phyloP scores from a whole-genome alignment of 2,329 filamentous ascomycete genomes.

The Scedosporium apiospermum region DNA sequence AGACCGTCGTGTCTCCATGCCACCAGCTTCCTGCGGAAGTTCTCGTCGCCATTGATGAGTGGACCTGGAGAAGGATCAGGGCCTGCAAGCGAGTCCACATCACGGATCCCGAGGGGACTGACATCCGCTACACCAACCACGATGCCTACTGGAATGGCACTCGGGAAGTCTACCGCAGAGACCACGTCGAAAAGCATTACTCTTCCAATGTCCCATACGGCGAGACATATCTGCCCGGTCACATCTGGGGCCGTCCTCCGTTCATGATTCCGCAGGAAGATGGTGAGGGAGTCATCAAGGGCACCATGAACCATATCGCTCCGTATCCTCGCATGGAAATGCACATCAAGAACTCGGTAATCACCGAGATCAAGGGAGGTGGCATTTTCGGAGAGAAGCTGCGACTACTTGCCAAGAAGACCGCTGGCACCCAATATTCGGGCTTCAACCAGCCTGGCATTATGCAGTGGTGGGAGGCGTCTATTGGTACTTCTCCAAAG shows the following conservation, averaged over 20 bases:
- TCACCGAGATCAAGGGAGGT: constrained; percentile 4
- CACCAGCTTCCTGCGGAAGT: constrained; percentile 2
- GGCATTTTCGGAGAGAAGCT: constrained; percentile 4
- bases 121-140: constrained; percentile 4
- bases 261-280: constrained; percentile 5
- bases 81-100: constrained; percentile 3
- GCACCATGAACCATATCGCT: constrained; percentile 4
- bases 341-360: constrained; percentile 1
- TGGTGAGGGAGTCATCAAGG: constrained; percentile 3
- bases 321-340: constrained; percentile 4
- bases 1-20: not conserved
- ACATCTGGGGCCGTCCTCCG: constrained; percentile 3
- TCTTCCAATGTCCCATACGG: constrained; percentile 3
- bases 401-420: not conserved
- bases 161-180: constrained; percentile 2
- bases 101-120: constrained; percentile 3
- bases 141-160: constrained; percentile 1
- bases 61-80: not conserved
- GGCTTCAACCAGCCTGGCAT: constrained; percentile 2
- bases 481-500: constrained; percentile 4
- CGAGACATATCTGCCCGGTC: constrained; percentile 1
- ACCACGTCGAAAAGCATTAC: constrained; percentile 4
- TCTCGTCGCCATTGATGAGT: constrained; percentile 3
- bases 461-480: constrained; percentile 5
- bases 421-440: constrained; percentile 1